Evolutionary conservation across 805 yeast genomes (phyloP).

Genomic region (Wickerhamiella sorbophila): DNA sequence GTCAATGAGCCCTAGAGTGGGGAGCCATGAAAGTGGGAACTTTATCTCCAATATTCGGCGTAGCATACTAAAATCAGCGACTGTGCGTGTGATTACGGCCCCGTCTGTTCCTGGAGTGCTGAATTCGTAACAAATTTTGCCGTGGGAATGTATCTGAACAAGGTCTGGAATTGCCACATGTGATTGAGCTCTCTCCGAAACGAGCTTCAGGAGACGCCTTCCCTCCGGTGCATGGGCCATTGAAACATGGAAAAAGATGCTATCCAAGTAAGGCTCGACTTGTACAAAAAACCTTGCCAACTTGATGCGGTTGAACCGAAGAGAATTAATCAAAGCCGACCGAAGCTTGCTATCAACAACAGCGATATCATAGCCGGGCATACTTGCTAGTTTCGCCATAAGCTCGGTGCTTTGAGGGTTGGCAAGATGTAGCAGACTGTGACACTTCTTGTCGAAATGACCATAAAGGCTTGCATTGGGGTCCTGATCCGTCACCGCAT

Average conservation of each 20-base stretch:
- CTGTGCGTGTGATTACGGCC: conserved; percentile 21
- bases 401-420: conserved; percentile 28
- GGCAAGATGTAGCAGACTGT: conserved; percentile 62
- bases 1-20: conserved; percentile 21
- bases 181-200: neutral
- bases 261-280: conserved; percentile 2
- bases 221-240: neutral
- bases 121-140: conserved; percentile 3
- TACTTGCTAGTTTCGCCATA: conserved; percentile 1
- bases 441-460: conserved; percentile 62
- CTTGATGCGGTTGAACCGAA: conserved; percentile 51
- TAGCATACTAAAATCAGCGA: conserved; percentile 23
- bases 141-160: neutral
- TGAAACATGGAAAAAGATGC: neutral
- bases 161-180: neutral
- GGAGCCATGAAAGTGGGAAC: conserved; percentile 28
- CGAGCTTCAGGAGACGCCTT: neutral
- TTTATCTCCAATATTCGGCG: conserved; percentile 24
- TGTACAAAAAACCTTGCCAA: conserved; percentile 31
- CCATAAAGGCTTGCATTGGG: conserved; percentile 22
- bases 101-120: conserved; percentile 9
- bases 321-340: conserved; percentile 59
- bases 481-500: neutral
- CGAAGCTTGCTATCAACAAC: conserved; percentile 40
- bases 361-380: conserved; percentile 39